Evolutionary conservation across 495 filamentous ascomycete genomes (phyloP), one percentile per base, ranked within the genome.

Genomic region (Tuber microsphaerosporum): DNA sequence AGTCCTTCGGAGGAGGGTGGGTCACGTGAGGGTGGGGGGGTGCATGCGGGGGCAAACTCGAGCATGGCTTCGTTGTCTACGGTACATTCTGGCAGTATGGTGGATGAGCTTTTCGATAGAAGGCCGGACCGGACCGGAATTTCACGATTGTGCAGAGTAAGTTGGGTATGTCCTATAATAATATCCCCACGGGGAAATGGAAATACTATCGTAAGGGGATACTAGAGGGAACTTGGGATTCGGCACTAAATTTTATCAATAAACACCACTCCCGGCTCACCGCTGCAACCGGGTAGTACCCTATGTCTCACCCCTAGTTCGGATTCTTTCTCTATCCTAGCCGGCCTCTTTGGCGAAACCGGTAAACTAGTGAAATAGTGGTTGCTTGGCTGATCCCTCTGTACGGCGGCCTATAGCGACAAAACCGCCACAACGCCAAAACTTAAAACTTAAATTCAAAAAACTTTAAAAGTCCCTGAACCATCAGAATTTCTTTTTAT

Each of bases 291-390:
- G 89, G 89, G 51, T 84, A 90, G 43, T 91, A 93, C 77, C 85
- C 97, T 65, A 88, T 89, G 76, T 95, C 93, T 3, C 91, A 95
- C 80, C 83, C 94, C 42, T 91, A 95, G 77, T 96, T 94, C 82
- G 93, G 93, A 9, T 61, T 31, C 8, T n/a, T 61, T 26, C 22
- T 61, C n/a, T 61, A 10, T n/a, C 1, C 10, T 31, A 4, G 4
- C 12, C n/a, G 1, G n/a, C n/a, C 10, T 14, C n/a, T 26, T 8
- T 31, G 12, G 0, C n/a, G 22, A 14, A 31, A 31, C 10, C n/a
- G 10, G 8, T 31, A 26, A 61, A 26, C 51, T 4, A 26, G 6
- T 61, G n/a, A 26, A 14, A 14, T 61, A 61, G 51, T 8, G 88
- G 90, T 0, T 91, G 90, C 71, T 87, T 98, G 78, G 90, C 92